Percentiles rank a stretch among this genome's conserved stretches.
These are phyloP conservation scores for Tetrahymena borealis DNA, from an alignment of 73 alveolate genomes.

Conservation along the genomic window DNA sequence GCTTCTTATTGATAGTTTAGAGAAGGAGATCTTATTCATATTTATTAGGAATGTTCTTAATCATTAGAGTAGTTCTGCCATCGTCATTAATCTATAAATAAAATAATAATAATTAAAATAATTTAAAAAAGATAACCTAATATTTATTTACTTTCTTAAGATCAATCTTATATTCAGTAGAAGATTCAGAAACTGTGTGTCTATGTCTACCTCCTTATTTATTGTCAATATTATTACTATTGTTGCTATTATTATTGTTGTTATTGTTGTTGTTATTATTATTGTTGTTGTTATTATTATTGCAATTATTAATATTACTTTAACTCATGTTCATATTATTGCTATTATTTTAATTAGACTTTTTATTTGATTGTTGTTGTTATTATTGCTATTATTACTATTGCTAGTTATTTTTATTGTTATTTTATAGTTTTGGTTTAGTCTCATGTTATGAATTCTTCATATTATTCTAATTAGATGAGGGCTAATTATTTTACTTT, in stretches of 20 bases:
- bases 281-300: neutral
- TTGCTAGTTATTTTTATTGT: neutral
- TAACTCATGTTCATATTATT: neutral
- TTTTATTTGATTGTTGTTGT: neutral
- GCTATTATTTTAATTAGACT: neutral
- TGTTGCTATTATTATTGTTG: too few species aligned
- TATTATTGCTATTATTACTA: neutral
- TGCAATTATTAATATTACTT: neutral
- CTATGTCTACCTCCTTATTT: neutral
- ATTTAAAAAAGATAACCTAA: neutral
- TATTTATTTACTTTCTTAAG: neutral
- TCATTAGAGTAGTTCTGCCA: conserved; percentile 80
- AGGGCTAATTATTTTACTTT: neutral
- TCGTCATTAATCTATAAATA: neutral
- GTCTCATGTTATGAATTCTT: neutral
- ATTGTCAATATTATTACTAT: neutral
- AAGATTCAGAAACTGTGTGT: neutral
- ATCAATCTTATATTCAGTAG: neutral
- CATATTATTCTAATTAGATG: neutral
- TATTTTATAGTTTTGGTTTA: neutral
- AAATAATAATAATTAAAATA: neutral
- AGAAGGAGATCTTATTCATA: conserved; percentile 67
- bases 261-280: neutral
- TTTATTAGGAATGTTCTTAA: conserved; percentile 94
- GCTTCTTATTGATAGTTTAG: conserved; percentile 59